Evolutionary conservation across 2,329 filamentous ascomycete genomes (phyloP).

Genomic region (Graphiopsis chlorocephala): DNA sequence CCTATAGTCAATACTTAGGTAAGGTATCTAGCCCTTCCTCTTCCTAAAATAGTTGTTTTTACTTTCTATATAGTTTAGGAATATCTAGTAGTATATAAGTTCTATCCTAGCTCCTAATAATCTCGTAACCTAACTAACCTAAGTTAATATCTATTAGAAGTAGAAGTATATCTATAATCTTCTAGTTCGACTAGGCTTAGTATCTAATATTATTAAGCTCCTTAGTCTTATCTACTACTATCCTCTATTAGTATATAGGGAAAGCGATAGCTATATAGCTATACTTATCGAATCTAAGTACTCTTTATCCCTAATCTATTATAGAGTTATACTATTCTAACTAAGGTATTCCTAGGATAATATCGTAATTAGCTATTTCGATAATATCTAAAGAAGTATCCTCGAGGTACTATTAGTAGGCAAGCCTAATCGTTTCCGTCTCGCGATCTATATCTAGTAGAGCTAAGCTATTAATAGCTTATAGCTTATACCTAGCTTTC

Average conservation of each 20-base stretch:
- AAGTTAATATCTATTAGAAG: slow-evolving; percentile 15
- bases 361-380: slow-evolving; percentile 18
- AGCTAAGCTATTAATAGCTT: slow-evolving; percentile 16
- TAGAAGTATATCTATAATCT: slow-evolving; percentile 3
- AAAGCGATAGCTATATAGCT: slow-evolving; percentile 14
- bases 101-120: slow-evolving; percentile 8
- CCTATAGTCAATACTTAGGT: slow-evolving; percentile 20
- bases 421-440: slow-evolving; percentile 17
- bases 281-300: slow-evolving; percentile 19
- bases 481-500: slow-evolving; percentile 17
- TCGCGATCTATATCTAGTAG: slow-evolving; percentile 18
- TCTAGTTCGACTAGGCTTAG: neutral
- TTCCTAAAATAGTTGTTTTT: slow-evolving; percentile 20
- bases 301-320: slow-evolving; percentile 18
- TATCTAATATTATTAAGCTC: slow-evolving; percentile 11
- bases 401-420: slow-evolving; percentile 17
- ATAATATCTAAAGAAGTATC: slow-evolving; percentile 18
- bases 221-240: slow-evolving; percentile 19
- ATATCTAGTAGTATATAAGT: slow-evolving; percentile 4
- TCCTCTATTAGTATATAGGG: slow-evolving; percentile 14
- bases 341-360: slow-evolving; percentile 21
- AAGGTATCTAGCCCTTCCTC: slow-evolving; percentile 17
- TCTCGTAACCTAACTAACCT: slow-evolving; percentile 7
- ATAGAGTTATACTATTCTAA: slow-evolving; percentile 18
- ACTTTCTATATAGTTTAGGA: slow-evolving; percentile 19